A percentile compares a stretch with the other conserved stretches of the same genome.
These are phyloP conservation scores for Myriosclerotinia curreyana DNA, from an alignment of 2,329 filamentous ascomycete species.

Conservation along the genomic window DNA sequence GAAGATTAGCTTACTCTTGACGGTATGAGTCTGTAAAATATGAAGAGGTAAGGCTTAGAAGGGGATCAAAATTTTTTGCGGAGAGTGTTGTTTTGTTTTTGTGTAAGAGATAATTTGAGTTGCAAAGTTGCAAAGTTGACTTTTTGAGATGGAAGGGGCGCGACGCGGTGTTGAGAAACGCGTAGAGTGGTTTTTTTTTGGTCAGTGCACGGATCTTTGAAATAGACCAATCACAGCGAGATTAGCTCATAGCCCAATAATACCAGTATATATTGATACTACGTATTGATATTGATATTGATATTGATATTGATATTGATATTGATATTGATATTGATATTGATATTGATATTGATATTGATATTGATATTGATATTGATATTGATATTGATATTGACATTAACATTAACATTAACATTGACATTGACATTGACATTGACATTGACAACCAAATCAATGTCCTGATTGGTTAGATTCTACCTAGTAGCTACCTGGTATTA, in stretches of 20 bases:
- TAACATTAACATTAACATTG: too few species aligned
- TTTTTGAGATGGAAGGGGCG: slow-evolving; percentile 13
- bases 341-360: too few species aligned
- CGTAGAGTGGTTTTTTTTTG: slow-evolving; percentile 23
- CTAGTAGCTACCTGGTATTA: neutral
- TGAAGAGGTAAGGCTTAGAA: neutral
- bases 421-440: too few species aligned
- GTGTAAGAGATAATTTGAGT: slow-evolving; percentile 6
- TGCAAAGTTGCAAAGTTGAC: slow-evolving; percentile 14
- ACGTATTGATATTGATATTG: too few species aligned
- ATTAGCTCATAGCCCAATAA: neutral
- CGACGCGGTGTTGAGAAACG: slow-evolving; percentile 22
- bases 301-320: too few species aligned
- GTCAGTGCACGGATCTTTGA: neutral
- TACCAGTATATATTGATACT: too few species aligned
- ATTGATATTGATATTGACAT: too few species aligned
- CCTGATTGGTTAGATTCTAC: neutral
- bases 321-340: too few species aligned
- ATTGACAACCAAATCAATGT: neutral
- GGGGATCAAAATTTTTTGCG: neutral
- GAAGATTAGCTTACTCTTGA: slow-evolving; percentile 9
- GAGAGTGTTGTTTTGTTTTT: slow-evolving; percentile 8
- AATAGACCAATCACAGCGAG: slow-evolving; percentile 6
- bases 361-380: too few species aligned
- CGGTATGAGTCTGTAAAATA: neutral